Conservation (phyloP, 495 filamentous ascomycete species). For the Aspergillus homomorphus region DNA sequence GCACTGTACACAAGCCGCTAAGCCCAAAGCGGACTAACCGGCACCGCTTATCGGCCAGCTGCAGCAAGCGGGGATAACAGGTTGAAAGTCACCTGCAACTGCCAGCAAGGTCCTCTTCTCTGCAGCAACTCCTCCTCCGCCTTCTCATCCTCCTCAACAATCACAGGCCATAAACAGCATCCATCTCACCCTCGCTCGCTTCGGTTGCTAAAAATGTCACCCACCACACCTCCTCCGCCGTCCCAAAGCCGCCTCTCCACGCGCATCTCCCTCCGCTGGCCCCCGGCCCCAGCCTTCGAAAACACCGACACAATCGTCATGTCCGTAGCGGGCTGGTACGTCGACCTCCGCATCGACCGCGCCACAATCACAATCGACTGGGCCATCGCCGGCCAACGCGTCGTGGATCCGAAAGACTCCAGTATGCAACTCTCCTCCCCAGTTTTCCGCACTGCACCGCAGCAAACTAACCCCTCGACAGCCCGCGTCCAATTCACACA, state of each 20-base stretch:
- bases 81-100: not conserved
- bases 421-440: constrained; percentile 15
- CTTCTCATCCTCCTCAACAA: not conserved
- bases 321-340: constrained; percentile 43
- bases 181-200: not conserved
- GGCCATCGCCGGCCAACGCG: constrained; percentile 40
- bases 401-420: constrained; percentile 31
- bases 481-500: constrained; percentile 40
- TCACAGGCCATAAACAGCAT: not conserved
- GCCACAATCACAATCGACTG: constrained; percentile 34
- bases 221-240: not conserved
- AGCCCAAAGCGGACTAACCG: not conserved
- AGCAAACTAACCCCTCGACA: constrained; percentile 10
- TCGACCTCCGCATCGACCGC: constrained; percentile 41
- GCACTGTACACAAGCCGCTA: not conserved
- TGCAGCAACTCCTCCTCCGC: not conserved
- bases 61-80: not conserved
- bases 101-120: not conserved
- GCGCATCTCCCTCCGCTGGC: constrained; percentile 45
- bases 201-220: not conserved
- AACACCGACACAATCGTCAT: constrained; percentile 46
- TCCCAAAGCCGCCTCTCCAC: constrained; percentile 34
- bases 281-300: constrained; percentile 36
- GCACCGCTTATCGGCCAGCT: not conserved
- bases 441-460: not conserved